Conservation (phyloP, 495 filamentous ascomycete species). For the Neurospora sp. region DNA sequence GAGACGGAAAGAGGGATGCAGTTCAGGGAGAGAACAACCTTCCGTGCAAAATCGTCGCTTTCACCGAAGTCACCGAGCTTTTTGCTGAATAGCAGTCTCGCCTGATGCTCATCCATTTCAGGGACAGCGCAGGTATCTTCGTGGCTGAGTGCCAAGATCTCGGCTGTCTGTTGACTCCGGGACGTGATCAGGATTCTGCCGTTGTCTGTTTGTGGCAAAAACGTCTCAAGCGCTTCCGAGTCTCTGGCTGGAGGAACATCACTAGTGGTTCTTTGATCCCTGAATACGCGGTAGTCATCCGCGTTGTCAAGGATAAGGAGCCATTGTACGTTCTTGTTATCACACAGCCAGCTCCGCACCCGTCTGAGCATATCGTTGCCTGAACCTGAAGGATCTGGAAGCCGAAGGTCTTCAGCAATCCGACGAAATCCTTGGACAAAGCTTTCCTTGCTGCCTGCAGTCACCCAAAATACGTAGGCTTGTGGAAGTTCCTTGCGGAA, state of each 20-base stretch:
- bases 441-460: conserved; percentile 31
- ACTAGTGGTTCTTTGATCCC: neutral
- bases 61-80: neutral
- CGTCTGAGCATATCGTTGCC: neutral
- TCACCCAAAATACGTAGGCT: conserved; percentile 41
- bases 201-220: neutral
- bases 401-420: neutral
- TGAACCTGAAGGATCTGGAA: neutral
- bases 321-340: conserved; percentile 21
- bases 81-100: neutral
- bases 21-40: conserved; percentile 24
- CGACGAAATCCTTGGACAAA: conserved; percentile 28
- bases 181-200: conserved; percentile 2
- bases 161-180: neutral
- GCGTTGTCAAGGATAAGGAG: conserved; percentile 37
- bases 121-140: too few relatives aligned
- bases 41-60: neutral
- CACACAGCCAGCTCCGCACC: neutral
- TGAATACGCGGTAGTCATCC: conserved; percentile 18
- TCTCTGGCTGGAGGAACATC: neutral
- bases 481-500: conserved; percentile 8
- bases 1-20: conserved; percentile 37
- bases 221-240: neutral
- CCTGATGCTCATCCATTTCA: neutral
- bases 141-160: neutral